phyloP scores from a whole-genome alignment of 345 rosid species.

The Erodium maritimum region DNA sequence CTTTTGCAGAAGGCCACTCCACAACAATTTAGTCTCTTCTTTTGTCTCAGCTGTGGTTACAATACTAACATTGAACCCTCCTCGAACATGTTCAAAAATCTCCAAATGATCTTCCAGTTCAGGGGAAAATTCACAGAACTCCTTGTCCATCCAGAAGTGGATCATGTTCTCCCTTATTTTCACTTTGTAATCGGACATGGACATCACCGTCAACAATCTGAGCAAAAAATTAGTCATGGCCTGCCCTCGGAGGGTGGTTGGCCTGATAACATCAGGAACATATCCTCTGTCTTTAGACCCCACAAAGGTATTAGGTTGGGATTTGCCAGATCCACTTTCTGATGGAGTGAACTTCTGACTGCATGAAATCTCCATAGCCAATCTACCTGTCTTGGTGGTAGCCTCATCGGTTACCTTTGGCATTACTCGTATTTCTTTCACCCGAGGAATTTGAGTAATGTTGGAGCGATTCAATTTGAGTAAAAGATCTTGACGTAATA shows the following conservation, averaged over 20 bases:
- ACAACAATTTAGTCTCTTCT: conserved; percentile 1
- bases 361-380: conserved; percentile 1
- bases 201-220: conserved; percentile 2
- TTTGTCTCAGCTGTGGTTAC: not conserved
- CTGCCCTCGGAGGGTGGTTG: conserved; percentile 5
- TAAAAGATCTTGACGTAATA: not conserved
- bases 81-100: conserved; percentile 7
- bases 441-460: not conserved
- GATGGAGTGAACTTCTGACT: conserved; percentile 1
- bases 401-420: conserved; percentile 2
- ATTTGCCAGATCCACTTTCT: not conserved
- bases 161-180: conserved; percentile 5
- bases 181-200: not conserved
- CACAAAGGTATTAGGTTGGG: not conserved
- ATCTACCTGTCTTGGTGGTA: not conserved
- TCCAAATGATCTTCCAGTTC: conserved; percentile 8
- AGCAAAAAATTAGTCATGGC: conserved; percentile 5
- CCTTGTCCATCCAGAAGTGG: conserved; percentile 5
- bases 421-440: not conserved
- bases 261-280: not conserved
- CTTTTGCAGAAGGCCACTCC: conserved; percentile 1
- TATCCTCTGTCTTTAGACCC: not conserved
- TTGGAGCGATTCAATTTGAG: not conserved
- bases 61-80: conserved; percentile 6
- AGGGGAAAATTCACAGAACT: conserved; percentile 11